Evolutionary conservation across 352 stramenopile species (phyloP).

Genomic region (Phytopythium sindhum): DNA sequence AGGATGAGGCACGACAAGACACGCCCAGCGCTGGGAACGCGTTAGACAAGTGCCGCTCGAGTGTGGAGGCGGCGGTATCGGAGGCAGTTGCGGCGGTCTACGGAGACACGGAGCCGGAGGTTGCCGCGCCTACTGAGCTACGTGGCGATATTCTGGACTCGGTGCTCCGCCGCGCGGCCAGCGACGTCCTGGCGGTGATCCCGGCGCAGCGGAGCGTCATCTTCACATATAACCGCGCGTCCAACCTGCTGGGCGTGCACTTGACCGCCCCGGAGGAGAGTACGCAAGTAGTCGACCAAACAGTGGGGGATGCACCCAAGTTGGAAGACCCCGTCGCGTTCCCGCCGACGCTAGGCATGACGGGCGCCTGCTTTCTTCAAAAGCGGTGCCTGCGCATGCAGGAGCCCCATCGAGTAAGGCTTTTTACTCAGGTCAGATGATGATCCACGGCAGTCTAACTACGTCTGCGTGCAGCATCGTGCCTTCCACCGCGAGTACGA

Average conservation of each 20-base stretch:
- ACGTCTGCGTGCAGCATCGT: slow-evolving; percentile 30
- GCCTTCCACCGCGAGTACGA: slow-evolving; percentile 61
- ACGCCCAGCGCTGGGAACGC: neutral
- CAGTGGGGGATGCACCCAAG: neutral
- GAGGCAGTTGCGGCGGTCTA: neutral
- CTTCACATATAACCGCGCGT: slow-evolving; percentile 51
- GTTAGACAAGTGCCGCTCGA: neutral
- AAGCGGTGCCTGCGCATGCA: slow-evolving; percentile 58
- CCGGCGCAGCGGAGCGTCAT: slow-evolving; percentile 45
- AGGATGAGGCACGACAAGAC: no score
- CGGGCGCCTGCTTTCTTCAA: slow-evolving; percentile 56
- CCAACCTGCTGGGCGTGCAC: slow-evolving; percentile 40
- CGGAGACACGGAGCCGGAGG: neutral
- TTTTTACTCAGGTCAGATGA: neutral
- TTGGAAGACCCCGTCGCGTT: slow-evolving; percentile 22
- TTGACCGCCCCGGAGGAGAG: slow-evolving; percentile 7
- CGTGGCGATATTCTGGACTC: slow-evolving; percentile 8
- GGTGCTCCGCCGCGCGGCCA: slow-evolving; percentile 35
- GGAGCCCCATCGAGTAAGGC: slow-evolving; percentile 36
- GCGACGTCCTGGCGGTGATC: slow-evolving; percentile 33
- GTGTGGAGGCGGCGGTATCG: neutral
- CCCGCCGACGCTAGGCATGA: slow-evolving; percentile 48
- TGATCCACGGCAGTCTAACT: neutral
- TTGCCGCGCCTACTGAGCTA: neutral
- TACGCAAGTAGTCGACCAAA: neutral